Base-by-base conservation (phyloP, 176 grass and related monocot genomes). In the Calamus simplicifolius region DNA sequence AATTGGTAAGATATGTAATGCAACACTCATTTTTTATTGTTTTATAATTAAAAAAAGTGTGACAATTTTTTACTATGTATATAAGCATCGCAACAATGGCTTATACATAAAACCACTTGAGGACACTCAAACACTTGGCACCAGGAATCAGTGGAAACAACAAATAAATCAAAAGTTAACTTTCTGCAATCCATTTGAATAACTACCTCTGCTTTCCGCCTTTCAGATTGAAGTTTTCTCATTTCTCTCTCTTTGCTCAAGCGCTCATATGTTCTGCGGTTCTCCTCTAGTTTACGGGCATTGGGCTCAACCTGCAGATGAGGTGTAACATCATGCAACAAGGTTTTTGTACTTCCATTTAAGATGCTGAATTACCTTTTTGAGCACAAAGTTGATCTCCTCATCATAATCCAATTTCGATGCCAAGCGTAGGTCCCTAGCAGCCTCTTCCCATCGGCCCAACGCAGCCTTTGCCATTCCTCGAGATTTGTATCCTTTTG, bases 401-500 rank as follows among this genome's bases (percentile, higher is more conserved):
- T 89, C 81, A 53, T 89, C 86, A 57, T 67, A 89, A 75, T 89
- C 86, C 67, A 89, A 59, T 70, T 78, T 81, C 61, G 74, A 74
- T 68, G 86, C 86, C 70, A 85, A 29, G 52, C 75, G 86, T 52
- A 85, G 81, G 53, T 89, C 74, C 30, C 48, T 80, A 35, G 74
- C 81, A 75, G 86, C 86, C 52, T 81, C 81, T 76, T 81, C 86
- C 86, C 86, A 85, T 5, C 72, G 56, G 10, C 86, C 81, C 66
- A 85, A 77, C 78, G 85, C 79, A 72, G 81, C 66, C 58, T 81
- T 85, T 51, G 81, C 86, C 70, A 89, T 85, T 27, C 86, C 86
- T 72, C 78, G 70, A 56, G 66, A 81, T 85, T 85, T 89, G 69
- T 85, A 89, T 60, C 81, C 86, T 77, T 89, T 89, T 25, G 81